Evolutionary conservation across 306 rosid species (phyloP).

Genomic region (Quercus berberidifolia): DNA sequence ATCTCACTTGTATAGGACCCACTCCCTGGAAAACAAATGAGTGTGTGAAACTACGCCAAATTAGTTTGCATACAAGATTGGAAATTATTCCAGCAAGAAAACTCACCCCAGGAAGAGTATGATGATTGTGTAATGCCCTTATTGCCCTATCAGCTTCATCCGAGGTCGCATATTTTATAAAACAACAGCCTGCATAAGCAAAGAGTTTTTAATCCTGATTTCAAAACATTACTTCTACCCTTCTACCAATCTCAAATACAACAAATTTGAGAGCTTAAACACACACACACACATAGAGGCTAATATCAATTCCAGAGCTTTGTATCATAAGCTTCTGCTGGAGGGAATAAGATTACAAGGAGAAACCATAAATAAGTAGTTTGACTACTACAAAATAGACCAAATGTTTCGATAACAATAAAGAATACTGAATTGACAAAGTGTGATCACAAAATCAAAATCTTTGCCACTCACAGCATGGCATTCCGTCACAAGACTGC

Average conservation of each 20-base stretch:
- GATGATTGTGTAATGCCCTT: constrained; percentile 91
- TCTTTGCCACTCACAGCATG: background rate
- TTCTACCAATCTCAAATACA: background rate
- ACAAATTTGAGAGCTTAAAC: background rate
- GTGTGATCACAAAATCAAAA: background rate
- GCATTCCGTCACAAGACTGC: background rate
- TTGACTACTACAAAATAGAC: background rate
- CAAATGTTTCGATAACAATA: background rate
- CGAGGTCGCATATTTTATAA: constrained; percentile 83
- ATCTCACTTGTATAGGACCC: constrained; percentile 96
- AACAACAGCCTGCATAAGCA: constrained; percentile 96
- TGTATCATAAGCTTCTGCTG: background rate
- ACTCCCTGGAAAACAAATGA: constrained; percentile 55
- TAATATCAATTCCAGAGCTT: background rate
- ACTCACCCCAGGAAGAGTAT: constrained; percentile 95
- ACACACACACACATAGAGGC: background rate
- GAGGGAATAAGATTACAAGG: background rate
- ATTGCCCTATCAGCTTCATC: constrained; percentile 97
- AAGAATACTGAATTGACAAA: background rate
- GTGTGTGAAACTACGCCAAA: constrained; percentile 24
- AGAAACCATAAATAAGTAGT: background rate
- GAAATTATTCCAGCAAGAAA: constrained; percentile 24
- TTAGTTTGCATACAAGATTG: constrained; percentile 9
- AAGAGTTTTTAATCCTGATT: constrained; percentile 38
- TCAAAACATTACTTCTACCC: constrained; percentile 9